Evolutionary conservation across 805 yeast genomes (phyloP).

Genomic region (Suhomyces faveliae): DNA sequence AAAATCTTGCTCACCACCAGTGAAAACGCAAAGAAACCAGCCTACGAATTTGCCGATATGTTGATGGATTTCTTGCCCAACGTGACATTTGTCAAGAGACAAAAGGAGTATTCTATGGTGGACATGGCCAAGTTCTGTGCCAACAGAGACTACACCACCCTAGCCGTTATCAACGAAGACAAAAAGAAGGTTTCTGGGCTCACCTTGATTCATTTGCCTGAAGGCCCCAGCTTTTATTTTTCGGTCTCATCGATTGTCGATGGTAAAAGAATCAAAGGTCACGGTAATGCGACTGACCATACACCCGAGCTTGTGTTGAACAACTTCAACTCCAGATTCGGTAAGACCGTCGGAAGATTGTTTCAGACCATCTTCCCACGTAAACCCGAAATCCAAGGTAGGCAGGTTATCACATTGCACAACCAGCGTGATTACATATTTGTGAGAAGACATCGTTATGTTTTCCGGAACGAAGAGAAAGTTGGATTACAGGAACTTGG

Average conservation of each 20-base stretch:
- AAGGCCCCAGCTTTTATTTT: conserved; percentile 93
- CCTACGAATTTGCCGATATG: conserved; percentile 86
- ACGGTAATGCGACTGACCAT: conserved; percentile 88
- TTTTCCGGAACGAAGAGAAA: conserved; percentile 83
- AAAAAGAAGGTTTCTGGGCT: conserved; percentile 89
- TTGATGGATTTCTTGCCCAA: conserved; percentile 83
- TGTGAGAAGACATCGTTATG: conserved; percentile 91
- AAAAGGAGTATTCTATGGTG: conserved; percentile 76
- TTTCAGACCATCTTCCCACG: conserved; percentile 93
- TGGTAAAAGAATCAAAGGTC: conserved; percentile 76
- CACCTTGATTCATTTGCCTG: conserved; percentile 90
- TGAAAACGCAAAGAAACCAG: conserved; percentile 79
- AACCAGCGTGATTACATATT: conserved; percentile 95
- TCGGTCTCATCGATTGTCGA: conserved; percentile 75
- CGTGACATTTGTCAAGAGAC: conserved; percentile 82
- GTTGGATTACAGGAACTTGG: conserved; percentile 96
- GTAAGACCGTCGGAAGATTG: conserved; percentile 87
- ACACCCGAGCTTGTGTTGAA: conserved; percentile 89
- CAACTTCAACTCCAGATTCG: conserved; percentile 88
- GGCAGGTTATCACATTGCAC: conserved; percentile 94
- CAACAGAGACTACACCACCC: conserved; percentile 82
- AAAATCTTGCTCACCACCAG: conserved; percentile 89
- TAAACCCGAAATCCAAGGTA: conserved; percentile 88
- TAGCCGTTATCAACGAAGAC: conserved; percentile 89
- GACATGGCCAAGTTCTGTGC: conserved; percentile 83